These are phyloP conservation scores for Solanum sejunctum DNA, from an alignment of 257 asterid species.

Conservation along the genomic window DNA sequence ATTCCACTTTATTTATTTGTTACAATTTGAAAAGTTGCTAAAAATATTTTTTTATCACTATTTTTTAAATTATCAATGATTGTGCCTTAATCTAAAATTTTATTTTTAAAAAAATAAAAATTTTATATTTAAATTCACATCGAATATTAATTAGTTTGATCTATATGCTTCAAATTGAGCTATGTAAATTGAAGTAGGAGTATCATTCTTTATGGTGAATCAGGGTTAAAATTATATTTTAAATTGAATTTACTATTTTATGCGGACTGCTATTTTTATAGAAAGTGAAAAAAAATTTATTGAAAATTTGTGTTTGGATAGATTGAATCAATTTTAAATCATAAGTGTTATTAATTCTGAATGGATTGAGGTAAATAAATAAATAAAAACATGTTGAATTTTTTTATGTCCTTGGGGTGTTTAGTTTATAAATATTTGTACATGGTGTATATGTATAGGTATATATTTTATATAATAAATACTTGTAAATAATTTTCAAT, in stretches of 20 bases:
- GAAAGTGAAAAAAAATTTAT: not conserved
- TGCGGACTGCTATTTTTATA: not conserved
- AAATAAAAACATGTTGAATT: no score
- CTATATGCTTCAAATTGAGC: not conserved
- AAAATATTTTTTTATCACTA: no score
- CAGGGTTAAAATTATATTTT: not conserved
- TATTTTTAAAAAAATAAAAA: no score
- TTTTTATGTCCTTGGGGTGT: no score
- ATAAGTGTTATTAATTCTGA: not conserved
- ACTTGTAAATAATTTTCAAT: no score
- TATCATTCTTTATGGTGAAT: not conserved
- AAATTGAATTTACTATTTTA: not conserved
- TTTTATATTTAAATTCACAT: not conserved
- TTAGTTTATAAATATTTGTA: no score
- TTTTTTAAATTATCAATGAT: no score
- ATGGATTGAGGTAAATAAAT: no score
- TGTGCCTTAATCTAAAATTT: not conserved
- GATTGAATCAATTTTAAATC: not conserved
- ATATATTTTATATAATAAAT: no score
- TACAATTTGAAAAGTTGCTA: no score
- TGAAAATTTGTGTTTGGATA: not conserved
- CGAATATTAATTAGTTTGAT: not conserved
- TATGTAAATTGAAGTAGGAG: not conserved
- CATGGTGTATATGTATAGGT: no score
- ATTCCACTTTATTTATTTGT: no score